Conservation (phyloP, 176 grass and related monocot species). For the Saccharum spontaneum region DNA sequence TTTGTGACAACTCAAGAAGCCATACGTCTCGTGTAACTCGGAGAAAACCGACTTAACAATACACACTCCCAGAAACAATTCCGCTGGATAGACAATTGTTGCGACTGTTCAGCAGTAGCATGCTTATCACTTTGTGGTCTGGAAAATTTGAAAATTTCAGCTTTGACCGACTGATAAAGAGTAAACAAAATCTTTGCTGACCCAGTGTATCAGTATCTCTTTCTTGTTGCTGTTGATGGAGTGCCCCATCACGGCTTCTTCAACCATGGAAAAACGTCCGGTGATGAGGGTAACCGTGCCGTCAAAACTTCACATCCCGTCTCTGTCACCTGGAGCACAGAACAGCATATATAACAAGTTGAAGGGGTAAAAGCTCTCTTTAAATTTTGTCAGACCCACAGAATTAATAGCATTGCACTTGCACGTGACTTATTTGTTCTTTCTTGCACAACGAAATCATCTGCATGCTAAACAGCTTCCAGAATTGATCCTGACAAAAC, state of each 20-base stretch:
- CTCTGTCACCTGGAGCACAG: conserved; percentile 73
- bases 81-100: background rate
- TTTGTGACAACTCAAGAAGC: background rate
- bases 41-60: background rate
- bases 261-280: conserved; percentile 86
- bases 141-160: background rate
- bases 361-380: background rate
- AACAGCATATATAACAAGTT: conserved; percentile 7
- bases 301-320: conserved; percentile 89
- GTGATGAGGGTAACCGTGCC: conserved; percentile 72
- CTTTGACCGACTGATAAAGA: background rate
- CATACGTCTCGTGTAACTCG: background rate
- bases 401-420: background rate
- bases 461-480: background rate
- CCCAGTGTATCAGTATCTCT: background rate
- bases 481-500: conserved; percentile 1
- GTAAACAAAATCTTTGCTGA: background rate
- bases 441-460: background rate
- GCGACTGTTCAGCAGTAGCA: background rate
- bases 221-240: background rate
- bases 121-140: background rate
- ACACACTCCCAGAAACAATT: background rate
- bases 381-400: background rate
- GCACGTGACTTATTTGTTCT: background rate
- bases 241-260: conserved; percentile 52